A percentile compares a stretch with the other conserved stretches of the same genome.
Evolutionary conservation across 2,329 filamentous ascomycete genomes (phyloP).

Genomic region (Colletotrichum filicis): DNA sequence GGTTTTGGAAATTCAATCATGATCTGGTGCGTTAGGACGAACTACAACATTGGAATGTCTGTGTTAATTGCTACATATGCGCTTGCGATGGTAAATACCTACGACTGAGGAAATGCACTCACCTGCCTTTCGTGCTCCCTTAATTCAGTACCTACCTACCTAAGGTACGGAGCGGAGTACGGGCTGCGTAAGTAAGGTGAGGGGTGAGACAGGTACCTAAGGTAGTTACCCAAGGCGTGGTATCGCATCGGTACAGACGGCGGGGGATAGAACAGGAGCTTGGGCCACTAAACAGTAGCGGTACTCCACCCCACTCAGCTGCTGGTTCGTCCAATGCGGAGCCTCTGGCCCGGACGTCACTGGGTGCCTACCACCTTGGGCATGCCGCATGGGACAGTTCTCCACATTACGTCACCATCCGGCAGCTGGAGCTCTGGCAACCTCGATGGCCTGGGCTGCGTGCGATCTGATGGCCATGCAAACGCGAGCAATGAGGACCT

Average conservation of each 20-base stretch:
- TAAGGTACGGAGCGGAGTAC: too few relatives aligned
- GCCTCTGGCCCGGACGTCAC: slow-evolving; percentile 16
- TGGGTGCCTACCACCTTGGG: too few relatives aligned
- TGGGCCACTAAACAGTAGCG: not conserved
- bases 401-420: slow-evolving; percentile 29
- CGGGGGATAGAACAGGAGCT: slow-evolving; percentile 5
- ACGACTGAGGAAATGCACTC: not conserved
- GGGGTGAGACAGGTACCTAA: too few relatives aligned
- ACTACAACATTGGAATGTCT: too few relatives aligned
- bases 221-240: too few relatives aligned
- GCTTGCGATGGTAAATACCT: too few relatives aligned
- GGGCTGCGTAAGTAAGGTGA: too few relatives aligned
- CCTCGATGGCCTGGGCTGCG: not conserved
- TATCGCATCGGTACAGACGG: not conserved
- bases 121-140: not conserved
- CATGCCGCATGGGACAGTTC: slow-evolving; percentile 15
- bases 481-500: not conserved
- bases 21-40: too few relatives aligned
- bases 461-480: not conserved
- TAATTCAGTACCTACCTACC: too few relatives aligned
- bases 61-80: too few relatives aligned
- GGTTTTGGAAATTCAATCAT: too few relatives aligned
- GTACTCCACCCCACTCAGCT: not conserved
- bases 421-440: slow-evolving; percentile 22
- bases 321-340: slow-evolving; percentile 27